Conservation (phyloP, 371 early-diverging fungal genomes). For the Mortierella sp. region DNA sequence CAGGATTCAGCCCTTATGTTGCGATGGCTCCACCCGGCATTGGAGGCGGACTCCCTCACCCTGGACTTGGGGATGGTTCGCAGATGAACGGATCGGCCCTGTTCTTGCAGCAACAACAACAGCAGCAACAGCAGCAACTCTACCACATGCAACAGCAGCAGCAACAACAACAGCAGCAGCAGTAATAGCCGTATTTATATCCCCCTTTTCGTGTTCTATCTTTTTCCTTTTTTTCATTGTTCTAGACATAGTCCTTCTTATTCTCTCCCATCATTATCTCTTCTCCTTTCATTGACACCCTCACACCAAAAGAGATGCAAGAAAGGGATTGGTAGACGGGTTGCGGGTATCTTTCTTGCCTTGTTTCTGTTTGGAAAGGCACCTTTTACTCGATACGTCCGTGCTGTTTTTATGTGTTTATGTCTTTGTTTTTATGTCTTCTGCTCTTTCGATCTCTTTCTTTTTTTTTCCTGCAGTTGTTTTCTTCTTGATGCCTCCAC, state of each 20-base stretch:
- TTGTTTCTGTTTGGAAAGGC: background rate
- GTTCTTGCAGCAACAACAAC: conserved; percentile 46
- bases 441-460: background rate
- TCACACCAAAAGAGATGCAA: too few species aligned
- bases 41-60: conserved; percentile 12
- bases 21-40: conserved; percentile 50
- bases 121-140: conserved; percentile 34
- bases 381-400: background rate
- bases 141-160: conserved; percentile 40
- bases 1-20: conserved; percentile 48
- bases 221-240: background rate
- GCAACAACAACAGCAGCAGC: conserved; percentile 35
- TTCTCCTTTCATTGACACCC: background rate
- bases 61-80: conserved; percentile 24
- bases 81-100: conserved; percentile 34
- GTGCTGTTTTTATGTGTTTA: background rate
- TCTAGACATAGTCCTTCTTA: conserved; percentile 2
- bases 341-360: background rate
- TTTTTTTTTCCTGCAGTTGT: background rate
- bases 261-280: conserved; percentile 1
- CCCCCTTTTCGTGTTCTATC: background rate
- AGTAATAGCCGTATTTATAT: conserved; percentile 18
- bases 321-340: background rate
- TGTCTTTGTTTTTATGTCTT: conserved; percentile 7
- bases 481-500: background rate